These are phyloP conservation scores for Ceratobasidium sp. DNA, from an alignment of 1,284 basidiomycete genomes.

Conservation along the genomic window DNA sequence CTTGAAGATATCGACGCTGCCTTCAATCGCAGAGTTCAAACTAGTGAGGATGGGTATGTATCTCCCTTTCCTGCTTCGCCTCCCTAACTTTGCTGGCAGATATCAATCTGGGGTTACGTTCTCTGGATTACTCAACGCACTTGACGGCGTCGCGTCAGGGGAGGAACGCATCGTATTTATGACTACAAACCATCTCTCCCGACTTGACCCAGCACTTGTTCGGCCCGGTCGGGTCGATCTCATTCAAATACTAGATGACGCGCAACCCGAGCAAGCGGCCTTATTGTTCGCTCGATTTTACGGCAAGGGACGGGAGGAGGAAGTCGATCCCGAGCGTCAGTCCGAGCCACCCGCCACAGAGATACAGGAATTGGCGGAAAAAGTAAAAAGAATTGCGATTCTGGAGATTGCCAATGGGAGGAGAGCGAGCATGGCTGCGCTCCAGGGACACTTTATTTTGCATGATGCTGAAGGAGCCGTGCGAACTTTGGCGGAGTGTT, in stretches of 20 bases:
- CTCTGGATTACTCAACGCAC: slow-evolving; percentile 94
- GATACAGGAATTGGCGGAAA: slow-evolving; percentile 57
- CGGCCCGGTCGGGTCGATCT: slow-evolving; percentile 95
- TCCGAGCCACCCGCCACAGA: slow-evolving; percentile 48
- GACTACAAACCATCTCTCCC: slow-evolving; percentile 92
- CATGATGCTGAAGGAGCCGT: slow-evolving; percentile 70
- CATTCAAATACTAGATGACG: slow-evolving; percentile 85
- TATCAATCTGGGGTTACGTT: slow-evolving; percentile 96
- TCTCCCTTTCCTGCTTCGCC: not conserved
- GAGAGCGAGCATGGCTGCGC: slow-evolving; percentile 87
- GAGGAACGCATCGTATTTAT: slow-evolving; percentile 98
- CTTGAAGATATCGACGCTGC: slow-evolving; percentile 99
- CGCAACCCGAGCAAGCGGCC: slow-evolving; percentile 80
- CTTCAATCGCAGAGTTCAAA: slow-evolving; percentile 90
- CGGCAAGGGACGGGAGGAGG: slow-evolving; percentile 46
- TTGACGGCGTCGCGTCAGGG: slow-evolving; percentile 96
- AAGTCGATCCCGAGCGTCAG: slow-evolving; percentile 35
- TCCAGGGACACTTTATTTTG: slow-evolving; percentile 93
- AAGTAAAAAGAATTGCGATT: slow-evolving; percentile 61
- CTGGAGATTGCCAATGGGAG: slow-evolving; percentile 59
- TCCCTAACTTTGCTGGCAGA: slow-evolving; percentile 51
- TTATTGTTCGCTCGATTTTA: slow-evolving; percentile 90
- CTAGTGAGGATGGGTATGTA: slow-evolving; percentile 82
- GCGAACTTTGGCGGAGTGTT: slow-evolving; percentile 47
- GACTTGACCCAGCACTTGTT: slow-evolving; percentile 51